phyloP scores from a whole-genome alignment of 1,284 basidiomycete species.

The Pseudomicrostroma phylloplanum region DNA sequence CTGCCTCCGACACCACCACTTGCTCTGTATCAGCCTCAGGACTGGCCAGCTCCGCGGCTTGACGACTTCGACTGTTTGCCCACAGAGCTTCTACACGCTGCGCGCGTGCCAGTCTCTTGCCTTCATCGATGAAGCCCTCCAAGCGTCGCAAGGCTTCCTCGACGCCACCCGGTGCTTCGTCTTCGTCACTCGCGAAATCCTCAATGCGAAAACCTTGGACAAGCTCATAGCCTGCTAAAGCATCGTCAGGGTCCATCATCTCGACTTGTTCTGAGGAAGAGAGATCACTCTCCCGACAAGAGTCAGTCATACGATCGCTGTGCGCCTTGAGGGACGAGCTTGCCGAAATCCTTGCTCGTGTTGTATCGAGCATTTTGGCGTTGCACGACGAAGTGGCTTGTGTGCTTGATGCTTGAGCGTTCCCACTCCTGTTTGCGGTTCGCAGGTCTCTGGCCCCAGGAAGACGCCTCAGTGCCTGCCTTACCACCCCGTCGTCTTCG shows the following conservation, averaged over 20 bases:
- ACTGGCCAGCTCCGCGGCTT: neutral
- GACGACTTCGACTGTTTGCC: slow-evolving; percentile 19
- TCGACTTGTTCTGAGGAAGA: slow-evolving; percentile 27
- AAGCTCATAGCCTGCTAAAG: slow-evolving; percentile 39
- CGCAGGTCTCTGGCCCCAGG: slow-evolving; percentile 43
- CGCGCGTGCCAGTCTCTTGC: slow-evolving; percentile 30
- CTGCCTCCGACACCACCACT: neutral
- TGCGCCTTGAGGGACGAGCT: neutral
- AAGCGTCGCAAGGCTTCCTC: slow-evolving; percentile 40
- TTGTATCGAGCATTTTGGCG: slow-evolving; percentile 4
- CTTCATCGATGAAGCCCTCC: slow-evolving; percentile 44
- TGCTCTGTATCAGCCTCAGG: neutral
- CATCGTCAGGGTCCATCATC: slow-evolving; percentile 43
- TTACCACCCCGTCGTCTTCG: slow-evolving; percentile 36
- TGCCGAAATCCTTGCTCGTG: neutral
- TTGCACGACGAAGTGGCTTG: slow-evolving; percentile 22
- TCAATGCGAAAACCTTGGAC: slow-evolving; percentile 41
- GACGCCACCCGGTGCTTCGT: slow-evolving; percentile 36
- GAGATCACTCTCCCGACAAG: slow-evolving; percentile 8
- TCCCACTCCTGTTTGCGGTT: slow-evolving; percentile 26
- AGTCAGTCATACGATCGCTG: neutral
- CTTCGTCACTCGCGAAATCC: slow-evolving; percentile 31
- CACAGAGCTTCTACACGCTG: slow-evolving; percentile 33
- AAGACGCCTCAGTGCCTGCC: slow-evolving; percentile 35
- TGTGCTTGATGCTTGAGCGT: too few species aligned